phyloP scores from a whole-genome alignment of 208 protist genomes.

The Lotmaria passim region DNA sequence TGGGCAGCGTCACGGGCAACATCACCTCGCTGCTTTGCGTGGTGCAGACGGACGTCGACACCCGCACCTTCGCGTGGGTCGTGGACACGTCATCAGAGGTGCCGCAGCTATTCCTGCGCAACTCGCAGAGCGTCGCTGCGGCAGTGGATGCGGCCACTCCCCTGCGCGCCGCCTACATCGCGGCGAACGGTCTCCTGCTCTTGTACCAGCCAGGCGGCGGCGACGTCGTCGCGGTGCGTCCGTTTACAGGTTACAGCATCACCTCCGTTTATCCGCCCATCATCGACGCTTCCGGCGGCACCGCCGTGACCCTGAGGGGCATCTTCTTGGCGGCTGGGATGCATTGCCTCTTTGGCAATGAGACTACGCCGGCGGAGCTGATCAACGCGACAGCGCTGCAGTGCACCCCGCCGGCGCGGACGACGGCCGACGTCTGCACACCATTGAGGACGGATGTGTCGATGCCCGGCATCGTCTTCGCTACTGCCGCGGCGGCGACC shows the following conservation, averaged over 20 bases:
- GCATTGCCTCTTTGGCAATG: conserved; percentile 16
- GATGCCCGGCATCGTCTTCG: neutral
- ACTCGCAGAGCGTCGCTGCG: conserved; percentile 6
- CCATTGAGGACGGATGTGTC: conserved; percentile 1
- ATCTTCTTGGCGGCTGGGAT: conserved; percentile 21
- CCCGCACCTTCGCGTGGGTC: neutral
- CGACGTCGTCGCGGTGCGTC: neutral
- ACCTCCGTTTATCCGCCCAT: conserved; percentile 20
- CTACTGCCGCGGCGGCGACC: neutral
- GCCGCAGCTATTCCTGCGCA: conserved; percentile 3
- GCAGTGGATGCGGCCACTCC: neutral
- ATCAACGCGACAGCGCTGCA: conserved; percentile 17
- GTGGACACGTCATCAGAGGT: neutral
- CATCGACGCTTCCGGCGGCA: conserved; percentile 27
- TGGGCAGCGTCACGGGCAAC: neutral
- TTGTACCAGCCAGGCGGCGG: conserved; percentile 13
- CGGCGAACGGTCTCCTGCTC: conserved; percentile 23
- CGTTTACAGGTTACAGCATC: conserved; percentile 35
- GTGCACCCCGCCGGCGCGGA: conserved; percentile 15
- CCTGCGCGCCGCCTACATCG: conserved; percentile 1
- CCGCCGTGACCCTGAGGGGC: conserved; percentile 32
- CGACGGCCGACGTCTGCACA: neutral
- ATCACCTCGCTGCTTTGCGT: neutral
- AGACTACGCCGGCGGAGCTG: neutral
- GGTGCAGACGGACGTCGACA: conserved; percentile 1